Evolutionary conservation across 495 filamentous ascomycete species (phyloP).

Genomic region (Cladorrhinum samala): DNA sequence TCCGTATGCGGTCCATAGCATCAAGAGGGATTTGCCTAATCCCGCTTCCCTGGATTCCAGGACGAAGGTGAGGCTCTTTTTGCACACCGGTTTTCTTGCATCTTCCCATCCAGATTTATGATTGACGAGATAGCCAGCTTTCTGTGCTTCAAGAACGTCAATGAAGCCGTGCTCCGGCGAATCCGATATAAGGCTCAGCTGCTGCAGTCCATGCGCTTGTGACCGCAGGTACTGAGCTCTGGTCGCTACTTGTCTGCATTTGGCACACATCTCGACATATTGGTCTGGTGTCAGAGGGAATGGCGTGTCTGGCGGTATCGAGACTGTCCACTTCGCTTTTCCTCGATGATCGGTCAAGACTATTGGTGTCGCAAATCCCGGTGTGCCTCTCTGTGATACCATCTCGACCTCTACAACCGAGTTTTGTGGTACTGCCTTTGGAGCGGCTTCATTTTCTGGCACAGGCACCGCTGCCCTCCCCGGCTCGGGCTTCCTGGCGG

Average conservation of each 20-base stretch:
- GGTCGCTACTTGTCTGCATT: conserved; percentile 48
- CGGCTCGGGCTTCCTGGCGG: not conserved
- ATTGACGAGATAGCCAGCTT: conserved; percentile 47
- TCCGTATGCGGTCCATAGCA: conserved; percentile 71
- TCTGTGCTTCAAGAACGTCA: conserved; percentile 59
- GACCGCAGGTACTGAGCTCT: conserved; percentile 44
- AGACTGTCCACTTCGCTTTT: conserved; percentile 60
- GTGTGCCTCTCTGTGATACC: conserved; percentile 44
- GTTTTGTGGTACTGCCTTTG: conserved; percentile 28
- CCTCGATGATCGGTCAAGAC: conserved; percentile 52
- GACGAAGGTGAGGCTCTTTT: conserved; percentile 61
- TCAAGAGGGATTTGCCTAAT: conserved; percentile 61
- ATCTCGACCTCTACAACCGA: conserved; percentile 30
- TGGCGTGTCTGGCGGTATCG: conserved; percentile 50
- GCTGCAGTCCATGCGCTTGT: conserved; percentile 30
- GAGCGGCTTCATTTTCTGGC: conserved; percentile 6
- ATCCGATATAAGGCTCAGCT: conserved; percentile 52
- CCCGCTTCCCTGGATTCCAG: conserved; percentile 62
- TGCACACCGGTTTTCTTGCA: conserved; percentile 47
- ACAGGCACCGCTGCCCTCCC: conserved; percentile 14
- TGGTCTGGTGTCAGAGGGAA: conserved; percentile 56
- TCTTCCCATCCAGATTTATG: conserved; percentile 16
- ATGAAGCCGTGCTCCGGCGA: conserved; percentile 56
- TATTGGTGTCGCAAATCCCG: conserved; percentile 53
- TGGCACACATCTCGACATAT: conserved; percentile 55